Base-by-base conservation (phyloP, 208 protist genomes). In the Balamuthia mandrillaris region DNA sequence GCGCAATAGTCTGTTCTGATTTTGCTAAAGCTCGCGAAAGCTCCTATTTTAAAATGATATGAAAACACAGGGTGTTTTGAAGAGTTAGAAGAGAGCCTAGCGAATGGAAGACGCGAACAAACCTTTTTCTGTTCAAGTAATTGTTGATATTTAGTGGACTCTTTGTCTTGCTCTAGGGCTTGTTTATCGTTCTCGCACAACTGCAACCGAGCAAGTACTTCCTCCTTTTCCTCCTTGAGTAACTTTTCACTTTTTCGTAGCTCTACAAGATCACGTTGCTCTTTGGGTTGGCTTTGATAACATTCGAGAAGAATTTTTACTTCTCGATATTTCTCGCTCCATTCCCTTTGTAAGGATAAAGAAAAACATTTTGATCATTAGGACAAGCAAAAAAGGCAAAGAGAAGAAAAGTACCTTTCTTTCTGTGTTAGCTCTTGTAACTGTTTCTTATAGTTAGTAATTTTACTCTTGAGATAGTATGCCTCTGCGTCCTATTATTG, bases 151-250 rank as follows among this genome's bases (percentile, higher is more conserved):
- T 2, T 81, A 44, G n/a, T 63, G 47, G 1, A 10, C 5, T 24
- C 47, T 81, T 21, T 81, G 74, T n/a, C 49, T 56, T 56, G 49
- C n/a, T 56, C 18, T 56, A n/a, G 49, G 49, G 49, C n/a, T 24
- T 56, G 18, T n/a, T 56, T 56, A n/a, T 56, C 49, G 18, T 56
- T 56, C 52, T 81, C 74, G 29, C 61, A 81, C 61, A 63, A 63
- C 35, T 27, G 33, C 6, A 81, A 41, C 0, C 52, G 45, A 39
- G 33, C 1, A 24, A 42, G 21, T 33, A 63, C 33, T 7, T 63
- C 27, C n/a, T n/a, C 24, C n/a, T 42, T 33, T 14, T 81, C 74
- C 27, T 81, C 74, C 35, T 18, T 29, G 49, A 81, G 52, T 51
- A 47, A 63, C n/a, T 51, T 29, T 35, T 81, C 74, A 21, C 42